Evolutionary conservation across 78 protist genomes (phyloP), one percentile per base, ranked within the genome.

Genomic region (Mantamonas sphyraenae): DNA sequence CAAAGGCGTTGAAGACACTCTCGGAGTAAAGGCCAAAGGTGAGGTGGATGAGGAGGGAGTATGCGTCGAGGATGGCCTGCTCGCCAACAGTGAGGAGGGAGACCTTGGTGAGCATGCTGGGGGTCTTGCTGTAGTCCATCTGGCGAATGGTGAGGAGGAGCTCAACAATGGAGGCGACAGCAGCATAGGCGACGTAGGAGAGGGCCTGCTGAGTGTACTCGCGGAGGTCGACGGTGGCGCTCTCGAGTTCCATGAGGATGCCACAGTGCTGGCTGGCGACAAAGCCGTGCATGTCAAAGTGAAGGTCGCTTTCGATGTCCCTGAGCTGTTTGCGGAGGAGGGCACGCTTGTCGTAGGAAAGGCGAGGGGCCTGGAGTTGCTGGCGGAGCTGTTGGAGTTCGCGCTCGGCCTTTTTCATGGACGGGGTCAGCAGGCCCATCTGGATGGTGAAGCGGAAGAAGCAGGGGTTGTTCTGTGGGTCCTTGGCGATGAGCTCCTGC

Each of bases 51-150:
- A 83, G 65, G 58, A 78, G 81, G 2, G 81, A 62, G 47, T 87
- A 87, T n/a, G 87, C 73, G 53, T 84, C 92, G 59, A 84, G 16
- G 28, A 87, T 71, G 16, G 85, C 72, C 76, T 84, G 90, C 47
- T 53, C 39, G 4, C 84, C 88, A 35, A 83, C 64, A 0, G 88
- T 56, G 20, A 71, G 53, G 2, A 77, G 39, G 16, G 88, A 77
- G 38, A 83, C 73, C 42, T 62, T 71, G 1, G 83, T 40, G n/a
- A 80, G 80, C 47, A 64, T 59, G 19, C 70, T 58, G 64, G 66
- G 77, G 3, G 88, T 56, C 8, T 59, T 74, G 26, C 77, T 40
- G 51, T 64, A 58, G 35, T 76, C 80, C 70, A 83, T 83, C 63
- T 83, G 88, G 51, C 69, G 67, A n/a, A 83, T 50, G 9, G 71